Percentiles rank a stretch among this genome's conserved stretches.
These are phyloP conservation scores for Thymus mandschuricus DNA, from an alignment of 257 asterid species.

Conservation along the genomic window DNA sequence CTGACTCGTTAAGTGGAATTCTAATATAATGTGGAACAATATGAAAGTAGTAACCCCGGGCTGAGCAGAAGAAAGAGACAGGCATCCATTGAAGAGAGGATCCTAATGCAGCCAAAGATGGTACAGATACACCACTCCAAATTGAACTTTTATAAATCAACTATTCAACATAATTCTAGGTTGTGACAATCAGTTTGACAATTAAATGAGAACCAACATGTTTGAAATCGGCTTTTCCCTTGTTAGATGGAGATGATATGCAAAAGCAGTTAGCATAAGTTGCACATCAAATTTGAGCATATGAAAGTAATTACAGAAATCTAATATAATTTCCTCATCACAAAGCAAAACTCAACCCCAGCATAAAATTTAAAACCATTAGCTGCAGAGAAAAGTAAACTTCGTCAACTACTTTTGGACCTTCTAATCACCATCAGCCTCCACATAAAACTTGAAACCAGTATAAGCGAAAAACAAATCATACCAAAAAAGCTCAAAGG, in stretches of 20 bases:
- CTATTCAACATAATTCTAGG: constrained; percentile 24
- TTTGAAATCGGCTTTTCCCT: not conserved
- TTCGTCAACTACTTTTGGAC: constrained; percentile 11
- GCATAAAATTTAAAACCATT: constrained; percentile 16
- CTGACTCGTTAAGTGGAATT: constrained; percentile 12
- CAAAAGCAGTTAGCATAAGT: constrained; percentile 20
- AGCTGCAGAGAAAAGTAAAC: constrained; percentile 10
- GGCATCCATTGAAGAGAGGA: not conserved
- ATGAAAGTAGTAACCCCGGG: constrained; percentile 11
- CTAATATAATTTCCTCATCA: constrained; percentile 11
- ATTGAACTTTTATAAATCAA: constrained; percentile 15
- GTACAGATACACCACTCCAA: constrained; percentile 14
- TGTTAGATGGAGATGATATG: constrained; percentile 14
- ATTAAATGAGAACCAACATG: not conserved
- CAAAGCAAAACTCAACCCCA: constrained; percentile 26
- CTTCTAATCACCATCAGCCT: constrained; percentile 31
- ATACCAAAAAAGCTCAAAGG: not conserved
- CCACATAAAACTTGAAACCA: constrained; percentile 17
- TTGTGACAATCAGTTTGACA: constrained; percentile 5
- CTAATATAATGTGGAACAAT: constrained; percentile 6
- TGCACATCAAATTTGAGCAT: constrained; percentile 26
- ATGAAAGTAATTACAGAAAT: not conserved
- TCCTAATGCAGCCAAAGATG: constrained; percentile 16
- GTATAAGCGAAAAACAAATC: not conserved
- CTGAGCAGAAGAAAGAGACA: not conserved